Evolutionary conservation across 129 eudicot genomes (phyloP), one percentile per base, ranked within the genome.

Genomic region (Arctium lappa): DNA sequence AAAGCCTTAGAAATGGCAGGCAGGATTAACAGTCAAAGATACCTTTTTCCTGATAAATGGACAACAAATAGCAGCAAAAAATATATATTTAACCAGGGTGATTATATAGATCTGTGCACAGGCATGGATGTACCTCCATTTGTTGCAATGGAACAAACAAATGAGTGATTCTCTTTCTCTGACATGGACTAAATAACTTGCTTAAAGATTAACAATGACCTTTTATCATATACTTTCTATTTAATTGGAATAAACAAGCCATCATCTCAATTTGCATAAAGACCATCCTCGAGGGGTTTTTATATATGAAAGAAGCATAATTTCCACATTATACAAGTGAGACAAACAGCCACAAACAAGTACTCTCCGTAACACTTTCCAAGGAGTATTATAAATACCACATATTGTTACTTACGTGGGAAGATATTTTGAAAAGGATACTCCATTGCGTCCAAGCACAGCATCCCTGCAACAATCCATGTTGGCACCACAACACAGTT

Each of bases 381-480:
- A 50, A 80, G 33, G 48, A 69, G 48, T 63, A 63, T 3, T 44
- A 69, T 18, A 44, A 37, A 15, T 38, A 56, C 38, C 18, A 78
- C 37, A 73, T 39, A 27, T 44, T 60, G 2, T 56, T 70, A 83
- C 97, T 91, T 86, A 95, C 98, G 36, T 44, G 1, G 97, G 97
- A 78, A 92, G 86, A 86, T 87, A 89, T 70, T 79, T 79, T 53
- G 85, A 68, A 56, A 70, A 48, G 29, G 80, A 50, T 42, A 30
- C 31, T 46, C 80, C 80, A 6, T 12, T 62, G 22, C 79, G 83
- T 76, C 86, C 90, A 75, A 60, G 50, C 40, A 62, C 60, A 30
- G 86, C 42, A 12, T 86, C 89, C 76, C 86, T 82, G 72, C 44
- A 76, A 80, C 63, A 74, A 65, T 83, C 88, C 77, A 80, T 70